phyloP scores from a whole-genome alignment of 1,284 basidiomycete genomes.

The Papiliotrema laurentii region DNA sequence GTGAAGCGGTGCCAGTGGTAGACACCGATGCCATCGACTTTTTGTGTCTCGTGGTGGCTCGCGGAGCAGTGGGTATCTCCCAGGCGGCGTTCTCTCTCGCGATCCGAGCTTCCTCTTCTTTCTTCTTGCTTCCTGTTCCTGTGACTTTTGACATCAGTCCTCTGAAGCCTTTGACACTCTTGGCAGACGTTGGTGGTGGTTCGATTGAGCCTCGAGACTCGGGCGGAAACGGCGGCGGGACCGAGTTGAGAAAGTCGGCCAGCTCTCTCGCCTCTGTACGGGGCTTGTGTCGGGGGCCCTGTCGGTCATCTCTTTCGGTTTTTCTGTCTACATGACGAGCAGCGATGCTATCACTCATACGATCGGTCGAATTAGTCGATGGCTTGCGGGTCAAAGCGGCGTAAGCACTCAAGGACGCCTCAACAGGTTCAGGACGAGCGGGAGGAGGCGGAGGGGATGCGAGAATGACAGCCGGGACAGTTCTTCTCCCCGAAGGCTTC shows the following conservation, averaged over 20 bases:
- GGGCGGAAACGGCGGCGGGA: slow-evolving; percentile 23
- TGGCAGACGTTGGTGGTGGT: slow-evolving; percentile 13
- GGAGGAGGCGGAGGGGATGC: slow-evolving; percentile 25
- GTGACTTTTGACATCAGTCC: slow-evolving; percentile 31
- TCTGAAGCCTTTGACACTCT: slow-evolving; percentile 23
- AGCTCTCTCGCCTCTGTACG: slow-evolving; percentile 33
- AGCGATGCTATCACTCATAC: slow-evolving; percentile 4
- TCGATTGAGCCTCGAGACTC: not conserved
- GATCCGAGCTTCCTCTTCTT: slow-evolving; percentile 6
- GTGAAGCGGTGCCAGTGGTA: not conserved
- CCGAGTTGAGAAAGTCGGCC: slow-evolving; percentile 37
- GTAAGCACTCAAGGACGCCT: too few species aligned
- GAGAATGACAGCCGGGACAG: slow-evolving; percentile 39
- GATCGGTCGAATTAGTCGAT: not conserved
- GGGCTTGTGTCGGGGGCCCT: not conserved
- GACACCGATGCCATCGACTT: not conserved
- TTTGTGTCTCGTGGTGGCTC: not conserved
- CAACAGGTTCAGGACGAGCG: too few species aligned
- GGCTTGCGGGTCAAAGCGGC: too few species aligned
- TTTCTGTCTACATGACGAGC: not conserved
- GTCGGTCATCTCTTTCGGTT: not conserved
- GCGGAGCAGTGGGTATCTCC: not conserved
- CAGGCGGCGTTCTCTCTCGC: not conserved
- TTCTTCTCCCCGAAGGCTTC: slow-evolving; percentile 7
- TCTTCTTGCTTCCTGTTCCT: slow-evolving; percentile 14